Conservation (phyloP, 2,329 filamentous ascomycete genomes). For the Helotiales sp. region DNA sequence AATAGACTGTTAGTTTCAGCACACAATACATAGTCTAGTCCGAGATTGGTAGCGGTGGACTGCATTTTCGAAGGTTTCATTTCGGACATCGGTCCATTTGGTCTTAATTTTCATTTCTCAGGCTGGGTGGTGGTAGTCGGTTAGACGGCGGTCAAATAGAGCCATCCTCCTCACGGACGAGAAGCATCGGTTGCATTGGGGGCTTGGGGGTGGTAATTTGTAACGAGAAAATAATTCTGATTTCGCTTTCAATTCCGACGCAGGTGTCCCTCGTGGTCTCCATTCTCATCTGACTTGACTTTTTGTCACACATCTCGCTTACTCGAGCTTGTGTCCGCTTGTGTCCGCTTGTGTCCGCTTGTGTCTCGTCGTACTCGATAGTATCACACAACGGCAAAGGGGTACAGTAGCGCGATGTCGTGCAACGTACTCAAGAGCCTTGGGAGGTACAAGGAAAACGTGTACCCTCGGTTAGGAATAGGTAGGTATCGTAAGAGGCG, state of each 20-base stretch:
- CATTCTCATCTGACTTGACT: not conserved
- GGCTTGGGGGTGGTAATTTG: constrained; percentile 7
- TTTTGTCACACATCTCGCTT: too few relatives aligned
- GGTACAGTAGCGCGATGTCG: not conserved
- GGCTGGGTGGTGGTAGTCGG: not conserved
- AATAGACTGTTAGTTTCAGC: not conserved
- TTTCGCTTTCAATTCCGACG: not conserved
- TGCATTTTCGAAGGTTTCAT: not conserved
- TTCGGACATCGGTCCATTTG: not conserved
- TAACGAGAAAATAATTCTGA: not conserved
- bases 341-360: too few relatives aligned
- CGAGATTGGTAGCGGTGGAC: not conserved
- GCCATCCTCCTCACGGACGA: constrained; percentile 32
- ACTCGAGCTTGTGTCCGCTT: too few relatives aligned
- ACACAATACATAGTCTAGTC: not conserved
- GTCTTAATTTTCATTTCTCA: not conserved
- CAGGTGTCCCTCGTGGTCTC: not conserved
- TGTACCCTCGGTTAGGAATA: not conserved
- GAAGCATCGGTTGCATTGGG: constrained; percentile 20
- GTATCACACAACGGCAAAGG: not conserved
- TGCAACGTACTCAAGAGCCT: not conserved
- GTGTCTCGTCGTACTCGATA: not conserved
- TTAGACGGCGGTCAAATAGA: constrained; percentile 20
- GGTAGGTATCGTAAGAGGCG: not conserved
- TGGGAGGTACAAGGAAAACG: not conserved